phyloP scores from a whole-genome alignment of 2,329 filamentous ascomycete species.

The Trichoderma semiorbis region DNA sequence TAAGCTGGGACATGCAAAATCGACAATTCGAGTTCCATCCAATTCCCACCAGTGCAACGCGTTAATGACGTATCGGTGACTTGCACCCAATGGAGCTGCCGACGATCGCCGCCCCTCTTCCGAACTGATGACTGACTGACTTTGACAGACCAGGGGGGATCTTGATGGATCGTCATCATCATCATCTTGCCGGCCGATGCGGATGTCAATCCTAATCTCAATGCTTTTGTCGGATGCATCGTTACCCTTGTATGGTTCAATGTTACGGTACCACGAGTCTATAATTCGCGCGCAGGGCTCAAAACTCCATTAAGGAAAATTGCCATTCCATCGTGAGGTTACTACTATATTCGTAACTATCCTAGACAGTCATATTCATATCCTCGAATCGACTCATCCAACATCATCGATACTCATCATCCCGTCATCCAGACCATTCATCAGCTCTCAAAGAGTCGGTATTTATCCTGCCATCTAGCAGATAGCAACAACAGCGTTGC shows the following conservation, averaged over 20 bases:
- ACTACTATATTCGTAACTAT: slow-evolving; percentile 14
- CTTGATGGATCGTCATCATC: not conserved
- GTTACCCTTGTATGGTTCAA: not conserved
- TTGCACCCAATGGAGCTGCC: not conserved
- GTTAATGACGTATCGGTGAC: not conserved
- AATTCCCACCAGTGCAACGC: not conserved
- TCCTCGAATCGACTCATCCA: not conserved
- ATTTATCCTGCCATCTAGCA: slow-evolving; percentile 1
- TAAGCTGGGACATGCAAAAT: not conserved
- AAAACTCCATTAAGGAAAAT: not conserved
- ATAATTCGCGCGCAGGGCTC: not conserved
- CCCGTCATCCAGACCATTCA: not conserved
- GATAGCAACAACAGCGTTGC: not conserved
- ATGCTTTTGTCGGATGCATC: not conserved
- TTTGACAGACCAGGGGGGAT: not conserved
- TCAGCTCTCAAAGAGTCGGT: not conserved
- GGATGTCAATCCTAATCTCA: not conserved
- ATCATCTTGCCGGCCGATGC: not conserved
- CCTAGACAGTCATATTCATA: not conserved
- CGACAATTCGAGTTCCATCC: not conserved
- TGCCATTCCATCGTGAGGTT: not conserved
- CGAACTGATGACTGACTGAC: not conserved
- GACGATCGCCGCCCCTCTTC: not conserved
- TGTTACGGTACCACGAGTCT: not conserved
- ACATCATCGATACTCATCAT: not conserved